Base-by-base conservation (phyloP, 768 basidiomycete species). In the Mycena sanguinolenta region DNA sequence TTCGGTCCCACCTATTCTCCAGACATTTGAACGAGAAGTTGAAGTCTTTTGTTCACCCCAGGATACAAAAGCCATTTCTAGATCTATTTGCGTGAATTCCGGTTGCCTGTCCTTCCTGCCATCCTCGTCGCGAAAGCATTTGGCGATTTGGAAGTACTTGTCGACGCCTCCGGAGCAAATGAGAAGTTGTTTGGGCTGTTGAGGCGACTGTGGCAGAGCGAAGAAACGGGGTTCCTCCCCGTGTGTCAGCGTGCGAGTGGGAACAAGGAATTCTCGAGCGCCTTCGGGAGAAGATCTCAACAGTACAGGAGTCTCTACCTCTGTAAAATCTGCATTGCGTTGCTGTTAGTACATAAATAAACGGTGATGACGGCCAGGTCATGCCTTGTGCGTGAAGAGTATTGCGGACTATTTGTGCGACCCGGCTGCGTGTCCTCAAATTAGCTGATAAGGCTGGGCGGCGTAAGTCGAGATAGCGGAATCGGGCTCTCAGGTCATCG, bases 51-150 rank as follows among this genome's bases (percentile, higher is more conserved):
- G 61, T 60, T 79, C 74, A 34, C 92, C 92, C 91, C 97, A 98
- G 10, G 92, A 92, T 21, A 97, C 91, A 81, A 93, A 98, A 2
- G 93, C 95, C 94, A 98, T 97, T 82, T 98, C 97, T 71, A 98
- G 81, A 89, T 98, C 97, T 70, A 98, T 85, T 82, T 98, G 97
- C 25, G 97, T 98, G 81, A 98, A 98, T 80, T 98, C 97, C 0
- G 97, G 96, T 77, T 98, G 97, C 52, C 97, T 88, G 79, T 98
- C 97, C 80, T 94, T 96, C 65, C 97, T 88, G 5, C 96, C 96
- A 76, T 95, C 95, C 80, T 98, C 97, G 79, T 98, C 97, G 53
- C 97, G 89, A 85, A 98, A 98, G 82, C 97, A 98, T 73, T 90
- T 90, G 17, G 97, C 97, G 62, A 98, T 86, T 79, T 98, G 97